Conservation (phyloP, 169 alveolate species). For the Plasmodium inui region DNA sequence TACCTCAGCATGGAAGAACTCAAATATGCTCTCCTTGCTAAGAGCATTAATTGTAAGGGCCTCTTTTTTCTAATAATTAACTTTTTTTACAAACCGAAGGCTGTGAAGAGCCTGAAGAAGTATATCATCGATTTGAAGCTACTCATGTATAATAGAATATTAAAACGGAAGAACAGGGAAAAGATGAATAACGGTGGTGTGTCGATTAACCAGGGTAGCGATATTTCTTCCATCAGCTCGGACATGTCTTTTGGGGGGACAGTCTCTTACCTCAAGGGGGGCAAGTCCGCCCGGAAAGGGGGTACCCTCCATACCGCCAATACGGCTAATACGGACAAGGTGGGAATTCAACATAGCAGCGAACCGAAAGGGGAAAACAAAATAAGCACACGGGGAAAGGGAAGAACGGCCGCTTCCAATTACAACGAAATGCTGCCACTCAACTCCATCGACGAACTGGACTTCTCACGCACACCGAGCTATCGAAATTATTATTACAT, state of each 20-base stretch:
- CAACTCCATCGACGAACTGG: constrained; percentile 5
- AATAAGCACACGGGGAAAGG: neutral
- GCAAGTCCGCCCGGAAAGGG: neutral
- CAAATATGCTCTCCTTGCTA: constrained; percentile 81
- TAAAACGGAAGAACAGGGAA: constrained; percentile 27
- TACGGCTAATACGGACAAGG: neutral
- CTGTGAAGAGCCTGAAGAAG: constrained; percentile 57
- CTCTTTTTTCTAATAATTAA: constrained; percentile 80
- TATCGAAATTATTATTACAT: constrained; percentile 33
- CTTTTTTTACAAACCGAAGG: constrained; percentile 83
- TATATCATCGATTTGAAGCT: constrained; percentile 50
- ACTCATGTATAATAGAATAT: constrained; percentile 49
- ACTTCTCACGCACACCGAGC: neutral
- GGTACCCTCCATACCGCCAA: neutral
- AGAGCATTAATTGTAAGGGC: constrained; percentile 82
- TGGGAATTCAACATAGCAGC: neutral
- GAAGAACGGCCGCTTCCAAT: neutral
- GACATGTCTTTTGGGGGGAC: neutral
- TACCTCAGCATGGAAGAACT: constrained; percentile 77
- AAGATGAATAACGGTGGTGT: neutral
- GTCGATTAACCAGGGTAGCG: neutral
- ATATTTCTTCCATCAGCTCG: neutral
- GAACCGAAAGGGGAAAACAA: neutral
- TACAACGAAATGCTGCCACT: neutral
- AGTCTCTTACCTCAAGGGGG: neutral